These are phyloP conservation scores for Fusarium austroafricanum DNA, from an alignment of 2,329 filamentous ascomycete genomes.

Conservation along the genomic window DNA sequence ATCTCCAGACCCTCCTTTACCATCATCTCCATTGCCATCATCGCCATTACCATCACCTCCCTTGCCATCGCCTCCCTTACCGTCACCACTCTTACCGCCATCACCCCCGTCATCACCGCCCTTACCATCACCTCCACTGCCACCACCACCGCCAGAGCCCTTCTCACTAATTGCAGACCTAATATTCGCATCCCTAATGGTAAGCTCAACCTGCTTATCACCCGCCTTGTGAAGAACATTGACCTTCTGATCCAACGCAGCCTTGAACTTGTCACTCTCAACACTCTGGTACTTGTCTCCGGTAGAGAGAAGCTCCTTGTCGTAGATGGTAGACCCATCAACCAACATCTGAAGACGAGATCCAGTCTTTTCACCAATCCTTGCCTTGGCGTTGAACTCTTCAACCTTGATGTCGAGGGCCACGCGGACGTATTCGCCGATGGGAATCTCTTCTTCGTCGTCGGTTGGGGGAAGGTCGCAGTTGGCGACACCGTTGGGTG, in stretches of 20 bases:
- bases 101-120: neutral
- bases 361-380: neutral
- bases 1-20: neutral
- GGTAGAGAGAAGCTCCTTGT: constrained; percentile 1
- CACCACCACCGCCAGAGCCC: neutral
- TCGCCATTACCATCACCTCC: neutral
- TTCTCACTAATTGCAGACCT: neutral
- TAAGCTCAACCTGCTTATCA: constrained; percentile 8
- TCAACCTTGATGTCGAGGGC: neutral
- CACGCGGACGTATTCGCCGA: constrained; percentile 1
- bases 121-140: neutral
- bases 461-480: neutral
- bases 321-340: neutral
- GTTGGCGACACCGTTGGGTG: constrained; percentile 5
- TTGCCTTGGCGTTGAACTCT: neutral
- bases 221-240: constrained; percentile 9
- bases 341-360: constrained; percentile 10
- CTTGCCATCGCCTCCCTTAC: neutral
- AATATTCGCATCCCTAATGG: constrained; percentile 12
- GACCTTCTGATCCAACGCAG: constrained; percentile 15
- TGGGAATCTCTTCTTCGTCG: constrained; percentile 2
- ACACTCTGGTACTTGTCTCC: neutral
- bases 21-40: neutral
- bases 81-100: too few relatives aligned
- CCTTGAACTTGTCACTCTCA: constrained; percentile 5